A percentile compares a stretch with the other conserved stretches of the same genome.
phyloP scores from a whole-genome alignment of 2,329 filamentous ascomycete genomes.

The Coniochaeta hoffmannii region DNA sequence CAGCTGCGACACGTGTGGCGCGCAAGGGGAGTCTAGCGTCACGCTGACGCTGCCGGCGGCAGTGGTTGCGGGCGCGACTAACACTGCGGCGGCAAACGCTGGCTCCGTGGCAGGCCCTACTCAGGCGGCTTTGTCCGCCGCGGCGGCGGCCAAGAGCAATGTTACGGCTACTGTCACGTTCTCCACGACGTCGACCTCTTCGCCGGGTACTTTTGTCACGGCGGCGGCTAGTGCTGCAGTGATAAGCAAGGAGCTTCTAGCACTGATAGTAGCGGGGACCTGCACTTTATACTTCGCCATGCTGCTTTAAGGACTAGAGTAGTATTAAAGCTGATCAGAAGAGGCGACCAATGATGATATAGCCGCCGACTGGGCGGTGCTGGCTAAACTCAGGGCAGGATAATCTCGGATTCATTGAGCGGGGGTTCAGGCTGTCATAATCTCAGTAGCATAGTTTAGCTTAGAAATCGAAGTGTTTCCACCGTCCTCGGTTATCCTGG shows the following conservation, averaged over 20 bases:
- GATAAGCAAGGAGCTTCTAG: neutral
- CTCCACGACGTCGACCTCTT: neutral
- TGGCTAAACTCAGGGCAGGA: too few species aligned
- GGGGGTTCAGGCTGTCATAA: too few species aligned
- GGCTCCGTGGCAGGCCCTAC: neutral
- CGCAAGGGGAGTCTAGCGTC: neutral
- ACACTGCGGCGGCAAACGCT: too few species aligned
- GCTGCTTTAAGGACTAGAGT: neutral
- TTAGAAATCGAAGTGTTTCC: too few species aligned
- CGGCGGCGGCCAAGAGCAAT: neutral
- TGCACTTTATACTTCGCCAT: neutral
- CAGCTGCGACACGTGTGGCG: conserved; percentile 3
- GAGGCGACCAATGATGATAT: too few species aligned
- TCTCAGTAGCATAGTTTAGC: too few species aligned
- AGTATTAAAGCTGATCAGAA: too few species aligned
- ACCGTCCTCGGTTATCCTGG: too few species aligned
- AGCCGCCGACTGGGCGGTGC: too few species aligned
- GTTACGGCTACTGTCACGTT: neutral
- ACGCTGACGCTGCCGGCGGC: neutral
- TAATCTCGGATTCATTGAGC: too few species aligned
- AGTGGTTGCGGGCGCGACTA: neutral
- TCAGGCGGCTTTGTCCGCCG: neutral
- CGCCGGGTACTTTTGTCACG: neutral
- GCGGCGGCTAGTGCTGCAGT: neutral
- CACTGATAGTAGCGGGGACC: neutral